Base-by-base conservation (phyloP, 1,284 basidiomycete genomes). In the Cystobasidium sp. region DNA sequence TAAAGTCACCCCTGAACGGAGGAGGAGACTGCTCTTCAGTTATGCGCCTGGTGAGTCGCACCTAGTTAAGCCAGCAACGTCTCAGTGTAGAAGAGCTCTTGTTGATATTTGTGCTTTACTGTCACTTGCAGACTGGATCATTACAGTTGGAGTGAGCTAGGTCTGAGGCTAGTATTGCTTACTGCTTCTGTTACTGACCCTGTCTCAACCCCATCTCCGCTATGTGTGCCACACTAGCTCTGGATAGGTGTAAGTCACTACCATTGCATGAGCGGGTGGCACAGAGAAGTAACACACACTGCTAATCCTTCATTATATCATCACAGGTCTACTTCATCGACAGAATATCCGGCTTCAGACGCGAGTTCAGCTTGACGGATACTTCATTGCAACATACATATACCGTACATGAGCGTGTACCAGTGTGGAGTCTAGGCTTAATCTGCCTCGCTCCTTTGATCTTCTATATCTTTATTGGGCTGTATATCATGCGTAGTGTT, bases 301-400 rank as follows among this genome's bases (percentile, higher is more conserved):
- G 39, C n/a, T 39, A 10, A n/a, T n/a, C 5, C 39, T n/a, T 18
- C 8, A 12, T 37, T 31, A 24, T 56, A 31, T 8, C 16, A 4
- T 18, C n/a, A 16, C 56, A 59, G 56, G 56, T 65, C 70, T 65
- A 65, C 46, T 59, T 73, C 41, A 53, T 95, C 18, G 87, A 93
- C 80, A 84, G 86, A 31, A 85, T 93, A 1, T 85, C 89, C 59
- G 95, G 95, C 5, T 96, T 91, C 83, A 88, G 90, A 78, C 85
- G 95, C 69, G 87, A 88, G 70, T 97, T 97, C 83, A 93, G 91
- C 0, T 84, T 95, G 14, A 85, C 86, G 49, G 93, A 97, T 82
- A 88, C 88, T 12, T 89, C 91, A 85, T 83, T 85, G 58, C 83
- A 84, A 76, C 86, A 84, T 77, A 91, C 93, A 3, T 92, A 86